Conservation (phyloP, 148 eudicot genomes). For the Amaranthus hypochondriacus region DNA sequence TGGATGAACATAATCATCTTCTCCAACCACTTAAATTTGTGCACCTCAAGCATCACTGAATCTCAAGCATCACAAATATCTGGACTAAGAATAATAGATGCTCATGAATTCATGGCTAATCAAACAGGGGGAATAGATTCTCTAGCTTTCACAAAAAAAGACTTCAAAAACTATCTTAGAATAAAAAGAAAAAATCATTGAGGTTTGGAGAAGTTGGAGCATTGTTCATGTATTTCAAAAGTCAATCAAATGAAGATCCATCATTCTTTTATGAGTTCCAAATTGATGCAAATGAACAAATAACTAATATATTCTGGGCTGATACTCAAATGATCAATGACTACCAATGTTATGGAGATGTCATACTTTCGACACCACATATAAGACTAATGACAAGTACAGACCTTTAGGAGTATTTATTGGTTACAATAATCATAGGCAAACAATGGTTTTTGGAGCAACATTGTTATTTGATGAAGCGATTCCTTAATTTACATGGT, state of each 20-base stretch:
- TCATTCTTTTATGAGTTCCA: conserved; percentile 33
- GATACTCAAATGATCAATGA: conserved; percentile 35
- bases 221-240: conserved; percentile 27
- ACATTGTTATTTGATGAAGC: conserved; percentile 36
- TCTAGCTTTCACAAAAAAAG: conserved; percentile 12
- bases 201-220: conserved; percentile 27
- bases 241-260: conserved; percentile 19
- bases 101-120: conserved; percentile 9
- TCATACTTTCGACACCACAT: conserved; percentile 33
- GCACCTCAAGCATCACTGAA: conserved; percentile 18
- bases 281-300: conserved; percentile 26
- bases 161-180: conserved; percentile 16
- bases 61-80: conserved; percentile 15
- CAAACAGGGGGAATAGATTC: conserved; percentile 16
- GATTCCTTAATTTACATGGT: conserved; percentile 26
- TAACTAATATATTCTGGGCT: conserved; percentile 33
- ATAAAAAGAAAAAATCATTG: conserved; percentile 19
- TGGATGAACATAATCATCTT: conserved; percentile 29
- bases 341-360: conserved; percentile 31
- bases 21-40: conserved; percentile 22
- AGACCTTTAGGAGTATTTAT: conserved; percentile 31
- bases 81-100: conserved; percentile 6
- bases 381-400: conserved; percentile 22
- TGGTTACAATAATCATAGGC: conserved; percentile 34
- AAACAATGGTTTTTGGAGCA: conserved; percentile 29